Evolutionary conservation across 306 rosid species (phyloP), one percentile per base, ranked within the genome.

Genomic region (Fragaria vesca): DNA sequence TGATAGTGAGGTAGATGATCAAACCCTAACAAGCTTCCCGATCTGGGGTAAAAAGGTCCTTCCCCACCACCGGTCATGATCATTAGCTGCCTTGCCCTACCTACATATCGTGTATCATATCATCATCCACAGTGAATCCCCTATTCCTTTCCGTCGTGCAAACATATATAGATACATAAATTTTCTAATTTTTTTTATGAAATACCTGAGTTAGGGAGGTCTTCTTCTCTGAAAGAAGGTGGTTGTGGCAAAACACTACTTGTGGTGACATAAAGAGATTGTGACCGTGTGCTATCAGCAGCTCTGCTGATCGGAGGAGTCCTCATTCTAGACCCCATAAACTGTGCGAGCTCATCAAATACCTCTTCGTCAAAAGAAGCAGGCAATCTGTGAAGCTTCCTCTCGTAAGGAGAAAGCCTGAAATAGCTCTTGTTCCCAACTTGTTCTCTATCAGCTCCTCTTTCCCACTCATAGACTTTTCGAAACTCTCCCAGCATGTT

Each of bases 351-450:
- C 78, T 95, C 99, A 78, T 91, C 99, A 63, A 93, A 95, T 47
- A 95, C 99, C 26, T 95, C 93, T 80, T 95, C 99, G 79, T 95
- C 99, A 76, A 95, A 95, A 51, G 99, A 95, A 68, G 99, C 97
- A 21, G 99, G 97, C 60, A 95, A 85, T 30, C 97, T 88, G 66
- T 95, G 97, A 0, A 95, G 85, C 87, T 95, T 95, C 65, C 99
- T 91, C 82, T 95, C 99, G 30, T 95, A 93, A 4, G 97, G 99
- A 7, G 99, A 95, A 54, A 95, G 97, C 78, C 99, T 88, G 63
- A 95, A 95, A 69, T 95, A 95, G 67, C 99, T 95, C 79, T 95
- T 66, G 47, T 66, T 95, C 13, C 97, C 97, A 66, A 90, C 73
- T 47, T 89, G 95, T 38, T 93, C 97, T 42, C 97, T 87, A 51